A percentile compares a stretch with the other conserved stretches of the same genome.
These are phyloP conservation scores for Cyphellophora europaea DNA, from an alignment of 2,329 filamentous ascomycete genomes.

Conservation along the genomic window DNA sequence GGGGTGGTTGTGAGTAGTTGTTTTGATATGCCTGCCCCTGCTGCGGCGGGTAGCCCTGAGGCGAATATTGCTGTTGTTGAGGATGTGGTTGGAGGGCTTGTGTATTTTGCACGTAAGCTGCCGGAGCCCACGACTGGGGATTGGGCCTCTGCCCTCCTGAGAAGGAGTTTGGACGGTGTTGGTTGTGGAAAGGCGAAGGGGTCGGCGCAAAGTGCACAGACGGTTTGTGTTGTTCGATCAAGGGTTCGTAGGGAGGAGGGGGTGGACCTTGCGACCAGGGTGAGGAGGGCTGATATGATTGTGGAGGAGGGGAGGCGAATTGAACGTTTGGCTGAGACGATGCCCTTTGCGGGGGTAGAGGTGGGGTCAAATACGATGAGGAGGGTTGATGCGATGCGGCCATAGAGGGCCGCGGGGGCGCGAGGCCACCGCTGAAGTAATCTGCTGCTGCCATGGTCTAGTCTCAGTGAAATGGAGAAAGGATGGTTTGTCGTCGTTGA, in stretches of 20 bases:
- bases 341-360: constrained; percentile 7
- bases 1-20: constrained; percentile 2
- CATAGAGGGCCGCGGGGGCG: constrained; percentile 7
- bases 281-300: no score
- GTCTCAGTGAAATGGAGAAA: no score
- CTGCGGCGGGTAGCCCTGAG: constrained; percentile 7
- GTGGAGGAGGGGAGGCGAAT: constrained; percentile 5
- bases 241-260: constrained; percentile 16
- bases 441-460: constrained; percentile 17
- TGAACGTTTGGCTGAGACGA: constrained; percentile 8
- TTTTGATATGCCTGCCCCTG: constrained; percentile 4
- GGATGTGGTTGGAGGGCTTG: constrained; percentile 3
- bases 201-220: constrained; percentile 14
- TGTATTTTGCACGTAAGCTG: constrained; percentile 7
- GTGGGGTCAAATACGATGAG: constrained; percentile 5
- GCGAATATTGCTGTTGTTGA: constrained; percentile 7
- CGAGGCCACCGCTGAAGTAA: constrained; percentile 12
- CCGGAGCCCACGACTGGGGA: no score
- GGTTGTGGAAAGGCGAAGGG: constrained; percentile 3
- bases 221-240: constrained; percentile 10
- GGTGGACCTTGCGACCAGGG: no score
- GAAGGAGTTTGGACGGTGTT: constrained; percentile 9
- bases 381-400: constrained; percentile 6
- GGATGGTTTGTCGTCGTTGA: no score
- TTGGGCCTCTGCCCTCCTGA: constrained; percentile 7